Evolutionary conservation across 495 filamentous ascomycete species (phyloP), one percentile per base, ranked within the genome.

Genomic region (Chlorociboria aeruginascens): DNA sequence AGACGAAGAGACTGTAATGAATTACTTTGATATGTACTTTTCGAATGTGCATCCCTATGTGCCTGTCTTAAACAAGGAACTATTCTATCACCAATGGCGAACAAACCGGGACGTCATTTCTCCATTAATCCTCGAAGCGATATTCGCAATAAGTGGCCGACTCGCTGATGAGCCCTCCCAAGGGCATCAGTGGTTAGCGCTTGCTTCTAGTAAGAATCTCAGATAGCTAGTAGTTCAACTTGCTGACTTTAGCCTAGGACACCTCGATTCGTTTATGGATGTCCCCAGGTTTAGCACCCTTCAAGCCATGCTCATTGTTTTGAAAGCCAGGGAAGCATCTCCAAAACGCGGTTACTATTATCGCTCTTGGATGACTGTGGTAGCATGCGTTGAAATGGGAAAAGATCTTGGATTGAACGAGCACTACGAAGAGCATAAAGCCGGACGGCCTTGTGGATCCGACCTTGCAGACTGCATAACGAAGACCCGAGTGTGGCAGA

Each of bases 271-370:
- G 49, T 98, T 97, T 58, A 89, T 93, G 79, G 92, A 98, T 61
- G 82, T 92, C 16, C 89, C 92, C 7, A 77, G 92, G 7, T 55
- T 98, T 49, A 97, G 90, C 61, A 98, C 92, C 4, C 82, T 98
- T 11, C 92, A 98, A 65, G 93, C 87, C 1, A 66, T 95, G 46
- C 69, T 96, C 43, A 78, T 98, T 31, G 67, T 97, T 34, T 62
- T 95, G 13, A 98, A 98, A 67, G 93, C 92, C 2, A 73, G 89
- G 52, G 92, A 98, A 62, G 82, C 86, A 30, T 77, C 83, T 9
- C 93, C 93, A 2, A 92, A 92, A 61, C 81, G 87, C 56, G 92
- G 92, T 1, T 98, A 98, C 62, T 98, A 92, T 64, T 97, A 89
- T 61, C 79, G 92, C 20, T 98, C 92, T 9, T 98, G 92, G 92